Evolutionary conservation across 441 rosid species (phyloP).

Genomic region (Isatis lusitanica): DNA sequence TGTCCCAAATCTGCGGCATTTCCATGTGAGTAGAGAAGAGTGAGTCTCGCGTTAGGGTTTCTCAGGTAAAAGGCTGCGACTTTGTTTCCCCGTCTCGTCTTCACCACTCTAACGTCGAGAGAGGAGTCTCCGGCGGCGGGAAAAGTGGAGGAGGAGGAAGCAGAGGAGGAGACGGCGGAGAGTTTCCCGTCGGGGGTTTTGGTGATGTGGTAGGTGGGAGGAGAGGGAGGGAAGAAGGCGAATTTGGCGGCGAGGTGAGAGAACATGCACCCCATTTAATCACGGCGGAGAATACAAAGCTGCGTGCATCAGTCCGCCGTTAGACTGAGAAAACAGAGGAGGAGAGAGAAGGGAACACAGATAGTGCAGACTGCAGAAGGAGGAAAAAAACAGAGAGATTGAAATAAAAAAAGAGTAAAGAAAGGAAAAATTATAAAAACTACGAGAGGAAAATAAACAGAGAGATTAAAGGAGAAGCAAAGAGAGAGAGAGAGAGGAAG

Average conservation of each 20-base stretch:
- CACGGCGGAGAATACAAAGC: constrained; percentile 33
- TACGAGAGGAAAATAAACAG: background rate
- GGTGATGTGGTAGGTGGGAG: constrained; percentile 84
- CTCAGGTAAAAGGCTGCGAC: constrained; percentile 80
- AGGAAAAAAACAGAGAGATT: background rate
- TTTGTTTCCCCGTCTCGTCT: constrained; percentile 81
- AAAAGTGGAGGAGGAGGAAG: constrained; percentile 56
- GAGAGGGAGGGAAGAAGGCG: constrained; percentile 99
- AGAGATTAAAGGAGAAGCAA: background rate
- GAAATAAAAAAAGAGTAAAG: background rate
- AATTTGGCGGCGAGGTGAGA: constrained; percentile 96
- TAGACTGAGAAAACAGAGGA: constrained; percentile 16
- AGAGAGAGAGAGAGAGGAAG: constrained; percentile 13
- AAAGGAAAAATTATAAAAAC: background rate
- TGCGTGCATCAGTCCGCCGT: constrained; percentile 24
- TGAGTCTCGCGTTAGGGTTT: constrained; percentile 86
- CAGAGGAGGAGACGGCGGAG: constrained; percentile 61
- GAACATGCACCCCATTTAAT: constrained; percentile 76
- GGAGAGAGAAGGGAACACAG: background rate
- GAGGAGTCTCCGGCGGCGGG: constrained; percentile 67
- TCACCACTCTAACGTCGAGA: constrained; percentile 71
- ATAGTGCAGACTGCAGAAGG: too few species aligned
- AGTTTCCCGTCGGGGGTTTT: constrained; percentile 70
- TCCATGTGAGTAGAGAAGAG: constrained; percentile 94
- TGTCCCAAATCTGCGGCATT: constrained; percentile 99